Base-by-base conservation (phyloP, 306 rosid species). In the Castanea sativa region DNA sequence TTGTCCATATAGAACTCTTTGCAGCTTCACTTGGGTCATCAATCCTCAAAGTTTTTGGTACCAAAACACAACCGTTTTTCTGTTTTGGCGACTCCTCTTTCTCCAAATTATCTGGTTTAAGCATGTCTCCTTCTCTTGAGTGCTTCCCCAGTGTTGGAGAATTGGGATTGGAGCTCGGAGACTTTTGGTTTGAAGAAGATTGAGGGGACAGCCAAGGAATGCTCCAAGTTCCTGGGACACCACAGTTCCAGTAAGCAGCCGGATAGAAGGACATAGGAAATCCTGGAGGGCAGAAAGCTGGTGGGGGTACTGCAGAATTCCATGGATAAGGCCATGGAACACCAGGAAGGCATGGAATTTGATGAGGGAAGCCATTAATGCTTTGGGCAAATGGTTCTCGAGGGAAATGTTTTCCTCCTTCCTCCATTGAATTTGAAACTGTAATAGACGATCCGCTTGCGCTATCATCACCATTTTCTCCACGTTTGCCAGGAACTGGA, bases 1-100 rank as follows among this genome's bases (percentile, higher is more conserved):
- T 92, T 35, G 90, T 89, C 98, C 98, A 90, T 72, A 94, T 92
- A 5, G 98, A 94, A 76, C 98, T 94, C 94, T 88, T 94, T 21
- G 97, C 97, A 79, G 98, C 97, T 69, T 94, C 98, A 20, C 73
- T 84, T 3, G 97, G 98, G 70, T 94, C 96, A 80, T 88, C 96
- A n/a, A 94, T 87, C 88, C 98, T 82, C 23, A 94, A 84, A 0
- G 97, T 94, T 86, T 92, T 94, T 0, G 98, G 98, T 79, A 91
- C 89, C 88, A 90, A 83, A 87, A 94, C 92, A 58, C 80, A 59
- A 10, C 97, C 92, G 29, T 81, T 88, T 82, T 82, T 90, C 79
- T 69, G 91, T 69, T 80, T 89, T 55, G 91, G 20, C 16, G 85
- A 68, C 72, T 84, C 89, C 79, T 87, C 86, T 43, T 76, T 85